A percentile compares a stretch with the other conserved stretches of the same genome.
Conservation (phyloP, 148 eudicot genomes). For the Bassia scoparia region DNA sequence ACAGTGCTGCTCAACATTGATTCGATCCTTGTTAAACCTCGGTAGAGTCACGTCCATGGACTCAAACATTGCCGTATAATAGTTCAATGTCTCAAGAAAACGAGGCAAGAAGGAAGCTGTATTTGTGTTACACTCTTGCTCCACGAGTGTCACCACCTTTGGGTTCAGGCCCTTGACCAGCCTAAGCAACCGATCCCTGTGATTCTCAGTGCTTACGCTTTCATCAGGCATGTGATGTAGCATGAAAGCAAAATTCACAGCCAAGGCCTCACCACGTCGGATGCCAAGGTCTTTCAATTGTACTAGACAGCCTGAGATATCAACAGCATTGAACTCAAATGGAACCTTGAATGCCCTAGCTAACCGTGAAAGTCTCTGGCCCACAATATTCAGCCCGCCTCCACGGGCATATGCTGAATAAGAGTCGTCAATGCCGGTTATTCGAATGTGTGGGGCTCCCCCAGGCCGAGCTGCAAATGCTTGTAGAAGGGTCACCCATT, state of each 20-base stretch:
- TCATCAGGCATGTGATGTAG: constrained; percentile 68
- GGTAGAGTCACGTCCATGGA: constrained; percentile 58
- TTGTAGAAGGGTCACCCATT: constrained; percentile 63
- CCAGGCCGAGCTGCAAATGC: constrained; percentile 69
- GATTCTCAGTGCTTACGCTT: constrained; percentile 58
- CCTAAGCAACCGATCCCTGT: constrained; percentile 50
- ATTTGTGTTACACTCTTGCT: constrained; percentile 66
- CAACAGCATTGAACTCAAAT: constrained; percentile 52
- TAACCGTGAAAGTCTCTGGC: constrained; percentile 45
- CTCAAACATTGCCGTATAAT: constrained; percentile 62
- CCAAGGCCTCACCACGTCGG: constrained; percentile 46
- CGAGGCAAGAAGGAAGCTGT: constrained; percentile 54
- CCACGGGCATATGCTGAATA: constrained; percentile 61
- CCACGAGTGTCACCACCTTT: constrained; percentile 60
- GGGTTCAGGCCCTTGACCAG: constrained; percentile 47
- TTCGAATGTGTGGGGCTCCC: constrained; percentile 58
- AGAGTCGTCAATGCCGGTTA: constrained; percentile 67
- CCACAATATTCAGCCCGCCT: constrained; percentile 55
- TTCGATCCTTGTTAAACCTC: constrained; percentile 47
- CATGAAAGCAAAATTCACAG: constrained; percentile 60
- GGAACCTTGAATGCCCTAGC: constrained; percentile 53
- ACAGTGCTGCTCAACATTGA: constrained; percentile 67
- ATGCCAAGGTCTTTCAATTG: constrained; percentile 36
- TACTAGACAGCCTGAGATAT: constrained; percentile 37
- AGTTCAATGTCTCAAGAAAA: constrained; percentile 50